A percentile compares a stretch with the other conserved stretches of the same genome.
These are phyloP conservation scores for Lentithecium fluviatile DNA, from an alignment of 495 filamentous ascomycete species.

Conservation along the genomic window DNA sequence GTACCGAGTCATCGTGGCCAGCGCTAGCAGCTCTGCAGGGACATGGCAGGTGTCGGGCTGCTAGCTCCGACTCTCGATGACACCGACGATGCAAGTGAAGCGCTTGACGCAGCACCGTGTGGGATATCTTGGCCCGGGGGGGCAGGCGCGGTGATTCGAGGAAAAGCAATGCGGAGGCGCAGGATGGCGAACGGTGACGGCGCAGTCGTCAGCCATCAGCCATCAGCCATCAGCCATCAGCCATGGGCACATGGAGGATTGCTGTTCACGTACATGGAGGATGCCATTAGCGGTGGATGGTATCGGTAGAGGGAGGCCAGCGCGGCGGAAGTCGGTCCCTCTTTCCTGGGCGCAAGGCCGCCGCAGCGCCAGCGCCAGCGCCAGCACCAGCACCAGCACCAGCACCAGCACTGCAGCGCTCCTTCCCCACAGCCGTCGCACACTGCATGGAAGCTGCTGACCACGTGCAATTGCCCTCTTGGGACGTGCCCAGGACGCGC, in stretches of 20 bases:
- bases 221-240: too few relatives aligned
- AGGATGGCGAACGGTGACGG: background rate
- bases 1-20: slow-evolving; percentile 19
- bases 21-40: slow-evolving; percentile 7
- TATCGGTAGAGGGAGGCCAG: too few relatives aligned
- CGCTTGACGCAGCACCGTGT: slow-evolving; percentile 5
- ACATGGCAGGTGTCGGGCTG: background rate
- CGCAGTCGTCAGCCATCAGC: background rate
- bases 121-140: slow-evolving; percentile 17
- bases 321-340: too few relatives aligned
- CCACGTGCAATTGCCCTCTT: slow-evolving; percentile 4
- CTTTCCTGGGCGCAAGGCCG: background rate
- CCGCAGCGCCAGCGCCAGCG: background rate
- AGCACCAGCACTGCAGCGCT: background rate
- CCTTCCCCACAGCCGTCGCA: background rate
- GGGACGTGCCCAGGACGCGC: background rate
- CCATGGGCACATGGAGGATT: too few relatives aligned
- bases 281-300: too few relatives aligned
- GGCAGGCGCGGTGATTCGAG: background rate
- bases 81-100: background rate
- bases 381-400: background rate
- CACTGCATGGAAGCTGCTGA: background rate
- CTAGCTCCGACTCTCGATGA: background rate
- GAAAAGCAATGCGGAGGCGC: background rate
- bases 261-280: too few relatives aligned